Evolutionary conservation across 2,329 filamentous ascomycete species (phyloP), one percentile per base, ranked within the genome.

Genomic region (Neocatenulostroma microsporum): DNA sequence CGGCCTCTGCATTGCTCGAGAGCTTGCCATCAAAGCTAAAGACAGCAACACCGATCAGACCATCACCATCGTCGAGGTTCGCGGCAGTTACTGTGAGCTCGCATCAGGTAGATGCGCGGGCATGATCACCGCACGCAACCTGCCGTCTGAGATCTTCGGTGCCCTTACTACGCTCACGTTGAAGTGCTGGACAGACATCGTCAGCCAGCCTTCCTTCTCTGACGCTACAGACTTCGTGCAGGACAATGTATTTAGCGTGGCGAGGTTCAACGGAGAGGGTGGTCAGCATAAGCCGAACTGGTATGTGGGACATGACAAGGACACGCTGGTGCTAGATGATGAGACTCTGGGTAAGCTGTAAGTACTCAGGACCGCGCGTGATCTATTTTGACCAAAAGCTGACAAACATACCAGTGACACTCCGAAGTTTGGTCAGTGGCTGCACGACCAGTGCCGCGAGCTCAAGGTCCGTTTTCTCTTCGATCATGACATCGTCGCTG

Each of bases 31-130:
- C 21, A 28, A 37, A 30, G 26, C 38, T 10, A 30, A 26, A 4
- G 14, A 30, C 14, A 34, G 25, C 13, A 32, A 30, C 3, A 42
- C 31, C 23, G 13, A 41, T 2, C 47, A 49, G 21, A 35, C 26
- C 6, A 46, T 55, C 34, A 44, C 42, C 3, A 45, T 55, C 9
- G 36, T 55, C n/a, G 51, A 55, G n/a, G 39, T 47, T 21, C 36
- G 43, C 13, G 26, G 28, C 8, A 28, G 13, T 11, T 32, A 30
- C 18, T 47, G 41, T 21, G 17, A 35, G 23, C 41, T 46, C n/a
- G 46, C 46, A 10, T 49, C 47, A 5, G 40, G 34, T 1, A 23
- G 43, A 3, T 48, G 41, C 26, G 37, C 42, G 2, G 50, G 51
- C 13, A 23, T 55, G 10, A 34, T 55, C 8, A 39, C 35, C 3